These are phyloP conservation scores for Candida pseudoglaebosa DNA, from an alignment of 805 yeast genomes.

Conservation along the genomic window DNA sequence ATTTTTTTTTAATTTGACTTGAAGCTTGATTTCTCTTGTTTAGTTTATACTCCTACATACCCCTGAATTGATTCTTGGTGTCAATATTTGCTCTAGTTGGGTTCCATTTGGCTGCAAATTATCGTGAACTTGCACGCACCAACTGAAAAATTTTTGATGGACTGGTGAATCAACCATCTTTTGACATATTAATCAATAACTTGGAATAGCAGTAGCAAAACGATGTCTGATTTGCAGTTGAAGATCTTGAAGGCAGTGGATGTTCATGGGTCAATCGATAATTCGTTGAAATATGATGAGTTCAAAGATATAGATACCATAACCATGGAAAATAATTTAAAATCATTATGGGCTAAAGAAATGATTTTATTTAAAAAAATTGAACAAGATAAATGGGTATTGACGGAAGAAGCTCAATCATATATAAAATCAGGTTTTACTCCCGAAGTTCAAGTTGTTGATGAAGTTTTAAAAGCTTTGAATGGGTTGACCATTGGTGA, in stretches of 20 bases:
- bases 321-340: constrained; percentile 74
- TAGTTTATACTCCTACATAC: too few species aligned
- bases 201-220: neutral
- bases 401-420: constrained; percentile 79
- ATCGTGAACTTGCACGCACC: neutral
- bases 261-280: constrained; percentile 50
- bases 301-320: constrained; percentile 67
- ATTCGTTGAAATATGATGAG: constrained; percentile 52
- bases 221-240: constrained; percentile 68
- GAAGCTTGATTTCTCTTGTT: too few species aligned
- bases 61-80: too few species aligned
- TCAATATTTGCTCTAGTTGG: too few species aligned
- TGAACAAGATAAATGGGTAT: constrained; percentile 71
- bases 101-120: neutral
- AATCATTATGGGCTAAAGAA: constrained; percentile 77
- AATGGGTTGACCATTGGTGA: constrained; percentile 83
- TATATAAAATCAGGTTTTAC: constrained; percentile 72
- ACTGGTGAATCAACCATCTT: neutral
- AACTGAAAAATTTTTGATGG: constrained; percentile 1
- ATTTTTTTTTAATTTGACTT: too few species aligned
- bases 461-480: constrained; percentile 66
- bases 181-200: neutral
- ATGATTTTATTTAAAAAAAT: constrained; percentile 72
- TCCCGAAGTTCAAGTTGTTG: constrained; percentile 79
- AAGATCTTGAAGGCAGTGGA: constrained; percentile 62